Conservation (phyloP, 1,284 basidiomycete genomes). For the Erythrobasidium hasegawianum region DNA sequence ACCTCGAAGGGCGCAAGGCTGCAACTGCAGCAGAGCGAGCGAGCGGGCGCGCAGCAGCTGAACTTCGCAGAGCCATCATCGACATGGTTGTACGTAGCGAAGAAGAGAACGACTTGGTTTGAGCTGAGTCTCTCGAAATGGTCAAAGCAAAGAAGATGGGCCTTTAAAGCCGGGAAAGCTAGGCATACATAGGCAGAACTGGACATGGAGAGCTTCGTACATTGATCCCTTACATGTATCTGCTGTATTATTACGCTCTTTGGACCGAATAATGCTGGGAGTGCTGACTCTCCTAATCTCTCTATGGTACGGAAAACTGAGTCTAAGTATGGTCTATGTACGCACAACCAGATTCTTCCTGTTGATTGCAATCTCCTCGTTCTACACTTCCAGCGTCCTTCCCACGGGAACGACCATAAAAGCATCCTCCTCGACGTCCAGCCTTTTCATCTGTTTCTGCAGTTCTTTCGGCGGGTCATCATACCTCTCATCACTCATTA, state of each 20-base stretch:
- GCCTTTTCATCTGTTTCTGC: slow-evolving; percentile 6
- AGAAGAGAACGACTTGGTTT: background rate
- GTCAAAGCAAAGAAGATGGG: background rate
- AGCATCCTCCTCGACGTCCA: background rate
- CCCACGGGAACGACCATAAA: slow-evolving; percentile 24
- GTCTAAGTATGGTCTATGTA: slow-evolving; percentile 1
- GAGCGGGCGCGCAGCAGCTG: slow-evolving; percentile 8
- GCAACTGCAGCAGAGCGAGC: slow-evolving; percentile 7
- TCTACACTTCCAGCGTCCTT: slow-evolving; percentile 7
- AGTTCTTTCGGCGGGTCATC: slow-evolving; percentile 36
- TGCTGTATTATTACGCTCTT: no score
- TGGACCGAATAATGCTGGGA: no score
- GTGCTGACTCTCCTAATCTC: background rate
- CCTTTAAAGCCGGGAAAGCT: no score
- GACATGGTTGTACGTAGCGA: no score
- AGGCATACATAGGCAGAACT: no score
- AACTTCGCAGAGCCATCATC: background rate
- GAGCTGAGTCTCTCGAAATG: background rate
- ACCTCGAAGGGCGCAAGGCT: slow-evolving; percentile 2
- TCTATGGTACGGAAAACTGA: background rate
- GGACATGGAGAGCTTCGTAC: no score
- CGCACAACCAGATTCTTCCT: background rate
- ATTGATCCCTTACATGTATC: no score
- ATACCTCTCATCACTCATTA: slow-evolving; percentile 51
- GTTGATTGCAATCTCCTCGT: background rate